Base-by-base conservation (phyloP, 208 protist species). In the Trypanosoma caninum region DNA sequence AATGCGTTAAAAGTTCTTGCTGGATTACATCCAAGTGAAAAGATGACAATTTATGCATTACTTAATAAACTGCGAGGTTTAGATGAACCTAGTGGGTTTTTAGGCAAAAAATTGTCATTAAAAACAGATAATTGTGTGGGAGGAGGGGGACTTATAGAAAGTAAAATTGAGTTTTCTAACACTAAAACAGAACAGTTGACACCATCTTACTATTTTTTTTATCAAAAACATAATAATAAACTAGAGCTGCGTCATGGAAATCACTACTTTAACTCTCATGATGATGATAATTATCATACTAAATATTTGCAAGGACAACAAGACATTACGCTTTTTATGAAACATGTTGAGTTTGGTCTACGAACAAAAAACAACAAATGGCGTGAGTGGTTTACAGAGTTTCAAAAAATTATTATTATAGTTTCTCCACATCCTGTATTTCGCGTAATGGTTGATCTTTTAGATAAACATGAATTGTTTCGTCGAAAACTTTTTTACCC, bases 391-490 rank as follows among this genome's bases (percentile, higher is more conserved):
- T 96, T 94, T 47, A 54, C 72, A 13, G 86, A 96, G 67, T 76
- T 96, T 31, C 84, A 96, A 56, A 93, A 93, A 70, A 80, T 69
- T 61, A 91, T 96, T 64, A 89, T 96, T 44, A 67, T 93, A 16
- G 78, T 91, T 23, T 93, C 89, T 0, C 89, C 89, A 27, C 83
- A 90, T 58, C 87, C 84, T 2, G 89, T 84, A 20, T 93, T 96
- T 61, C 86, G 87, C 59, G 87, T 93, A 62, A 89, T 93, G 68
- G 82, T 92, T 20, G 85, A 96, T 66, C 81, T 96, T 52, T 84
- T 93, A 58, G 86, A 93, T 69, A 96, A 96, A 71, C 87, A 96
- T 59, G 86, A 96, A 63, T 87, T 84, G 20, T 78, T 96, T 8
- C 84, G 89, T 18, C 84, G 86, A 5, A 87, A 93, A 62, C 74